Evolutionary conservation across 306 rosid genomes (phyloP), one percentile per base, ranked within the genome.

Genomic region (Castanea mollissima): DNA sequence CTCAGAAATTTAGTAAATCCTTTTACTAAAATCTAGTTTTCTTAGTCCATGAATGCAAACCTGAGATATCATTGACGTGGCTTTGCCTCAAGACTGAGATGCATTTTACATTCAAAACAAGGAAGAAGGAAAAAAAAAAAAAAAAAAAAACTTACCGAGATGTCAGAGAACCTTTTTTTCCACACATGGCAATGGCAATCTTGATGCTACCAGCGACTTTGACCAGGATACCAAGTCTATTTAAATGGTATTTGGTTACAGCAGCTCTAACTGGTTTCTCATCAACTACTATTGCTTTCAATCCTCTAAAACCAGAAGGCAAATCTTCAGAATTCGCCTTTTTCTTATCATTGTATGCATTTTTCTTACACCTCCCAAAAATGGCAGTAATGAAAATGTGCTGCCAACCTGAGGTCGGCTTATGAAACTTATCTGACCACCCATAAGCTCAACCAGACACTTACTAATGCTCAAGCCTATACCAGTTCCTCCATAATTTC

Each of bases 401-500:
- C 99, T 96, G 18, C 99, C 99, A 80, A 93, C 79, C 52, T 88
- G 90, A 19, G 98, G 98, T 10, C 69, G 88, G 81, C 98, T 96
- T 59, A 82, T 64, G 70, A 96, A 96, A 82, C 67, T 83, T 79
- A 96, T 96, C 79, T 90, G 87, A 79, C 99, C 99, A 74, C 97
- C 93, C 98, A 96, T 96, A 55, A 93, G 87, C 78, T 96, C 99
- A 72, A 93, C 99, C 59, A 96, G 82, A 84, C 99, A 96, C 86
- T 96, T 93, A 52, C 96, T 96, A 79, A 96, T 96, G 87, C 99
- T 96, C 89, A 96, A 89, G 70, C 99, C 99, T 35, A 96, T 96
- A 73, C 98, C 99, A 60, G 99, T 96, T 74, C 99, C 99, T 8
- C 99, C 99, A 76, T 93, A 96, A 73, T 93, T 85, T 86, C 98